Conservation (phyloP, 2,329 filamentous ascomycete genomes). For the Colletotrichum orbiculare region DNA sequence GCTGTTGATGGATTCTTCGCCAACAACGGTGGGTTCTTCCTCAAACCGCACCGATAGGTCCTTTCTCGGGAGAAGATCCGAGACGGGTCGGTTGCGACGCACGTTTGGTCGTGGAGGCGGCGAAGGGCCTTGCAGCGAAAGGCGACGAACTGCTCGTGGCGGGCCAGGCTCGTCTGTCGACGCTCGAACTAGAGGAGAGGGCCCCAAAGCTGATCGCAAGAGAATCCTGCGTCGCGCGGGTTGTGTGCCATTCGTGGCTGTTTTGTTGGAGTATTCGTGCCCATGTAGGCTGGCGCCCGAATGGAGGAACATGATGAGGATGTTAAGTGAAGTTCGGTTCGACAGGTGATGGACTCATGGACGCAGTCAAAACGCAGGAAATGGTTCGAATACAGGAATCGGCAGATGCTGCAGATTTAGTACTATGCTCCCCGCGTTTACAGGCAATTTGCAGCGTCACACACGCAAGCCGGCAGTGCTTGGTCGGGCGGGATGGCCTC, state of each 20-base stretch:
- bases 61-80: constrained; percentile 51
- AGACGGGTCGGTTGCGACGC: constrained; percentile 46
- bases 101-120: constrained; percentile 30
- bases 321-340: constrained; percentile 4
- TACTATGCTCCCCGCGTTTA: constrained; percentile 19
- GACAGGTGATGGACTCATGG: constrained; percentile 13
- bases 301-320: constrained; percentile 65
- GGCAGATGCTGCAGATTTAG: constrained; percentile 6
- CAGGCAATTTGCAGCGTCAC: constrained; percentile 3
- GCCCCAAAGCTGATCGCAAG: constrained; percentile 54
- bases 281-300: constrained; percentile 69
- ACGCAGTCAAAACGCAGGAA: background rate
- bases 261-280: constrained; percentile 65
- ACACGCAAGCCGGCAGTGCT: constrained; percentile 2
- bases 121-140: constrained; percentile 28
- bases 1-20: constrained; percentile 8
- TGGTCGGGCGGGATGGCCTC: background rate
- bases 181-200: constrained; percentile 19
- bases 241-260: constrained; percentile 42
- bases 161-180: constrained; percentile 16
- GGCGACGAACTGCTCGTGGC: constrained; percentile 20
- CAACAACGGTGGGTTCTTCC: constrained; percentile 48
- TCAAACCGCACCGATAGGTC: constrained; percentile 61
- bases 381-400: background rate
- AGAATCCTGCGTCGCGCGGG: constrained; percentile 51